Evolutionary conservation across 257 asterid species (phyloP).

Genomic region (Osmanthus fragrans): DNA sequence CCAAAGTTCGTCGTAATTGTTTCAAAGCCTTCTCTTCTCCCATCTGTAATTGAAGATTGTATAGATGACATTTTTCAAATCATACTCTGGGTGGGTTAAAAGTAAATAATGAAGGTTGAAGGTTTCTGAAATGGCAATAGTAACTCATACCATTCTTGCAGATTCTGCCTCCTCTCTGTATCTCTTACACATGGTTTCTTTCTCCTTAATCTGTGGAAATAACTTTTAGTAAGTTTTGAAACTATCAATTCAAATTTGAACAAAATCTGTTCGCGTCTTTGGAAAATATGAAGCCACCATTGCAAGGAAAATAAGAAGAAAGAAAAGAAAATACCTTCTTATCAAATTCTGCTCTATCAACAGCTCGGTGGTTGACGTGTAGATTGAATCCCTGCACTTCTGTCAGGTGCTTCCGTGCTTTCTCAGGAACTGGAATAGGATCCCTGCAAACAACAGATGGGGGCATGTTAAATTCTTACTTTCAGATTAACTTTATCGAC

Average conservation of each 20-base stretch:
- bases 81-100: neutral
- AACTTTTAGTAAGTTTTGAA: conserved; percentile 15
- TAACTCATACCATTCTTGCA: conserved; percentile 58
- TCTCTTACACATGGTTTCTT: conserved; percentile 73
- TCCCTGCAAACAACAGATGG: conserved; percentile 47
- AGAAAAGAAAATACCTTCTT: conserved; percentile 51
- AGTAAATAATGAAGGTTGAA: neutral
- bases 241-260: neutral
- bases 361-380: conserved; percentile 69
- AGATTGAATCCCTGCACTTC: conserved; percentile 85
- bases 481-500: neutral
- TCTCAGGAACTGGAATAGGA: conserved; percentile 87
- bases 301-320: neutral
- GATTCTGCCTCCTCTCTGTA: conserved; percentile 88
- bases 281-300: neutral
- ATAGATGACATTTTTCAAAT: neutral
- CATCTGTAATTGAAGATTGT: conserved; percentile 42
- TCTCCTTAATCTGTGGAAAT: conserved; percentile 70
- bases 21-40: conserved; percentile 95
- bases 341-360: conserved; percentile 85
- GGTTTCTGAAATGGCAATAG: neutral
- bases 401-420: conserved; percentile 69
- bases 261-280: neutral
- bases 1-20: conserved; percentile 74
- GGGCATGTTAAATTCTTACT: neutral